Conservation (phyloP, 352 stramenopile species). For the Lagenidium sp. region DNA sequence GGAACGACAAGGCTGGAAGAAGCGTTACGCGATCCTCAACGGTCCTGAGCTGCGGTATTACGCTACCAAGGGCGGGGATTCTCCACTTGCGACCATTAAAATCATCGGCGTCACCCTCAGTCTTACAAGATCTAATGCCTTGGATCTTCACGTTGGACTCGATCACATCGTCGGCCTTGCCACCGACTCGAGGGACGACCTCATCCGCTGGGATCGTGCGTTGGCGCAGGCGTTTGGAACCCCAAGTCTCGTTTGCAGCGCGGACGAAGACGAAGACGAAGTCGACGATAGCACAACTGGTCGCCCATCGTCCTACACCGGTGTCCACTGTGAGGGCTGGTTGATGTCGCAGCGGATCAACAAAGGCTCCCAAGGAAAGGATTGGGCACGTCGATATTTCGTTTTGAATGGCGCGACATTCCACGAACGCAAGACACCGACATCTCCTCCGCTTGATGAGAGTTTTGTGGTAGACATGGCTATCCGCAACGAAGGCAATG, state of each 20-base stretch:
- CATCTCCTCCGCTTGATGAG: conserved; percentile 33
- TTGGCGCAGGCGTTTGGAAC: conserved; percentile 6
- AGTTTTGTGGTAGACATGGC: conserved; percentile 39
- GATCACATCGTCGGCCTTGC: conserved; percentile 19
- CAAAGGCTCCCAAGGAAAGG: conserved; percentile 22
- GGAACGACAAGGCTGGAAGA: conserved; percentile 35
- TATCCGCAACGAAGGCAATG: conserved; percentile 23
- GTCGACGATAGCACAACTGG: neutral
- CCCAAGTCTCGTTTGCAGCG: conserved; percentile 4
- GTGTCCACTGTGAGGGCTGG: conserved; percentile 40
- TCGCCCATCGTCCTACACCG: conserved; percentile 9
- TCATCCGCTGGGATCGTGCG: conserved; percentile 29
- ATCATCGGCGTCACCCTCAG: conserved; percentile 21
- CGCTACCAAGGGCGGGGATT: conserved; percentile 13
- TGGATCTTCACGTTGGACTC: conserved; percentile 20
- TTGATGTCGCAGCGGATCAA: conserved; percentile 25
- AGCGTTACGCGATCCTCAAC: conserved; percentile 38
- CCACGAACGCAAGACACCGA: conserved; percentile 47
- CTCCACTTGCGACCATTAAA: conserved; percentile 16
- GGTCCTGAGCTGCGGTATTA: conserved; percentile 48
- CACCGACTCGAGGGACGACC: conserved; percentile 22
- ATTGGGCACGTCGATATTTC: conserved; percentile 65
- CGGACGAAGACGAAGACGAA: neutral
- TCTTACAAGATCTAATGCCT: conserved; percentile 18
- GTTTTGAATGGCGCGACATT: conserved; percentile 42